Percentiles rank a stretch among this genome's conserved stretches.
Conservation (phyloP, 1,139 yeast species). For the Protomyces gravidus region DNA sequence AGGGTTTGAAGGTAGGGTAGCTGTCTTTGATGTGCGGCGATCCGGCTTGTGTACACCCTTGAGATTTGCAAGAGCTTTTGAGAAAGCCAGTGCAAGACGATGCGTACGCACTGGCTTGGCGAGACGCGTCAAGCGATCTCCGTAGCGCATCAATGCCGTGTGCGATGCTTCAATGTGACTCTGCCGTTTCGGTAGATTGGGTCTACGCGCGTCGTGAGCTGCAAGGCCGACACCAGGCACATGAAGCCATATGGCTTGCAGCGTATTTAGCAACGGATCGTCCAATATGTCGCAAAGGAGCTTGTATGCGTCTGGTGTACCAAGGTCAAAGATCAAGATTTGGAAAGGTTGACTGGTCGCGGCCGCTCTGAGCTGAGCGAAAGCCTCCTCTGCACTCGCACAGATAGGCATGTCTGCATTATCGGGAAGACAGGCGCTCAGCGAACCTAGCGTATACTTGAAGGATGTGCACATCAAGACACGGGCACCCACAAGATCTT, state of each 20-base stretch:
- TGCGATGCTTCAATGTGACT: neutral
- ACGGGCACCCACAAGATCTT: neutral
- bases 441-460: neutral
- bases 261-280: neutral
- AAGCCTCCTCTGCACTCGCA: neutral
- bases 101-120: neutral
- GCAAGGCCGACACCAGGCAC: neutral
- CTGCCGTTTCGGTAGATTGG: neutral
- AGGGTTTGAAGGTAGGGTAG: neutral
- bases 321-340: neutral
- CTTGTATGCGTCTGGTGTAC: neutral
- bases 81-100: neutral
- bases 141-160: neutral
- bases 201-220: neutral
- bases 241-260: neutral
- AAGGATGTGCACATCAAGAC: neutral
- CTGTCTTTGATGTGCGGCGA: neutral
- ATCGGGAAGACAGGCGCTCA: neutral
- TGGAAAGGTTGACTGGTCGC: neutral
- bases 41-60: neutral
- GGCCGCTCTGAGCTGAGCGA: neutral
- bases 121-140: neutral
- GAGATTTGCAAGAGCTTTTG: slow-evolving; percentile 5
- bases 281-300: neutral
- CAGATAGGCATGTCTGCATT: neutral